Base-by-base conservation (phyloP, 768 basidiomycete species). In the Mycena belliarum region DNA sequence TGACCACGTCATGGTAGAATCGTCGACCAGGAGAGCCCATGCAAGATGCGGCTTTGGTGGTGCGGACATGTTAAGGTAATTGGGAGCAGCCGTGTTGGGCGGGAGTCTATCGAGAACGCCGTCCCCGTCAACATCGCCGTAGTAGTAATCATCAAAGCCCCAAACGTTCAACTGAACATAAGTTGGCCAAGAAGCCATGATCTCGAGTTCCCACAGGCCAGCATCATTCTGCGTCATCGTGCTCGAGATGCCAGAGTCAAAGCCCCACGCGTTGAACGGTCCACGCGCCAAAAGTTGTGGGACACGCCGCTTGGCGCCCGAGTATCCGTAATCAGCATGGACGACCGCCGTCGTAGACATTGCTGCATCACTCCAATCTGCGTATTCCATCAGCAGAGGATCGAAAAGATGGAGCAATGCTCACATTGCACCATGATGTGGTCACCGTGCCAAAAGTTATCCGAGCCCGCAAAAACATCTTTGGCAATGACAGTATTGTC, bases 211-310 rank as follows among this genome's bases (percentile, higher is more conserved):
- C 93, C 94, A 96, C 48, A 78, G 76, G 49, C 87, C 82, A 45
- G 91, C 80, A 8, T 75, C 72, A 46, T 80, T 80, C 55, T 85
- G 83, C 26, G 71, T 73, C 88, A 96, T 92, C 61, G 81, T 64
- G 38, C 89, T 81, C 0, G 82, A 63, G 41, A 93, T 82, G 66
- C 95, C 95, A 55, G 85, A 77, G 75, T 97, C 95, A 69, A 85
- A 94, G 53, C 95, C 95, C 93, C 93, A 97, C 33, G 81, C 73
- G 67, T 97, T 97, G 82, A 92, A 97, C 0, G 87, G 85, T 46
- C 95, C 95, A 64, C 95, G 88, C 42, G 86, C 90, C 51, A 97
- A 75, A 64, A 95, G 79, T 65, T 95, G 93, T 24, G 95, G 95
- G 26, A 91, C 88, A 24, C 93, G 89, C 65, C 95, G 88, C 49